Conservation (phyloP, 768 basidiomycete genomes). For the Myochromella boudieri region DNA sequence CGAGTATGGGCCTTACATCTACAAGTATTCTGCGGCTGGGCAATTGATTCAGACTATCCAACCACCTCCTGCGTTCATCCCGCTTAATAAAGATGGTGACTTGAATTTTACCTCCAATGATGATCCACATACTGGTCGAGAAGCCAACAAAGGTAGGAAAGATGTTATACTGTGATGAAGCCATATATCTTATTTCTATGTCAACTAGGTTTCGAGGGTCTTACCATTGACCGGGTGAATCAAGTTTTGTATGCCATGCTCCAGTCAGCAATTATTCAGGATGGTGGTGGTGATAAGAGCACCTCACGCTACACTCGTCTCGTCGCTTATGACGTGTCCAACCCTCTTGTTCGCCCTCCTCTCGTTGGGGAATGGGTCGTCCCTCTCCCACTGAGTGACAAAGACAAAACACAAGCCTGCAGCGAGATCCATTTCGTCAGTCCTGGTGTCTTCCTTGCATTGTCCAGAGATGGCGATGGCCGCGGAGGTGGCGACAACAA, state of each 20-base stretch:
- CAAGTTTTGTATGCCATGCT: conserved; percentile 58
- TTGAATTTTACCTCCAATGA: conserved; percentile 51
- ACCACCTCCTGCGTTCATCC: conserved; percentile 58
- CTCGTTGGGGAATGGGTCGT: conserved; percentile 62
- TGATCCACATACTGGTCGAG: conserved; percentile 53
- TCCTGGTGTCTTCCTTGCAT: conserved; percentile 52
- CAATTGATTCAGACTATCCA: conserved; percentile 54
- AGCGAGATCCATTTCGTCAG: conserved; percentile 62
- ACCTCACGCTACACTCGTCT: conserved; percentile 56
- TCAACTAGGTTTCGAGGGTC: conserved; percentile 53
- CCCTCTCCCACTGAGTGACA: conserved; percentile 52
- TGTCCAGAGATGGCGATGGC: conserved; percentile 62
- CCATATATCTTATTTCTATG: neutral
- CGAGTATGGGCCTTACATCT: conserved; percentile 70
- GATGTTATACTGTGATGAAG: neutral
- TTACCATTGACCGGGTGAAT: conserved; percentile 49
- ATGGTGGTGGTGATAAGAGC: conserved; percentile 49
- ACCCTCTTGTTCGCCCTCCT: conserved; percentile 28
- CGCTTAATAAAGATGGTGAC: conserved; percentile 38
- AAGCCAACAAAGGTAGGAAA: conserved; percentile 51
- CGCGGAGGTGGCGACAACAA: conserved; percentile 49
- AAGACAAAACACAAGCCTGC: conserved; percentile 48
- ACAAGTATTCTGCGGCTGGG: conserved; percentile 47
- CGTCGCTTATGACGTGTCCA: conserved; percentile 51
- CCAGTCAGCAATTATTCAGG: conserved; percentile 63